Percentiles rank a stretch among this genome's conserved stretches.
Conservation (phyloP, 306 rosid species). For the Senna tora region DNA sequence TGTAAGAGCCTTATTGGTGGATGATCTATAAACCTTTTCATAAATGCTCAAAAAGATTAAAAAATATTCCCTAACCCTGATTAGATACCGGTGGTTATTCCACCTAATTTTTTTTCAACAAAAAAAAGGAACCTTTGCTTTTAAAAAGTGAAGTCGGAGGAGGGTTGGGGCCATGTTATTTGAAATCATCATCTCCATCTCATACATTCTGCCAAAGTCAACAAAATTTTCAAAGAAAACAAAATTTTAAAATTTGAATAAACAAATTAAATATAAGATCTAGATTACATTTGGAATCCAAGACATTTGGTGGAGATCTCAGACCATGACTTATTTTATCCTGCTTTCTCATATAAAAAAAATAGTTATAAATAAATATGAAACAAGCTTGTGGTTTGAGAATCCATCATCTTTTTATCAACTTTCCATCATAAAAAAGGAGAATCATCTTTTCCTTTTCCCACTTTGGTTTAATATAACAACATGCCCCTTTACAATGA, state of each 20-base stretch:
- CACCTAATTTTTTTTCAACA: too few relatives aligned
- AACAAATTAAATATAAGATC: too few relatives aligned
- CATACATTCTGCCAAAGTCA: not conserved
- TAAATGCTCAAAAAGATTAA: too few relatives aligned
- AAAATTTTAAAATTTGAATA: not conserved
- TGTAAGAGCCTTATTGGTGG: too few relatives aligned
- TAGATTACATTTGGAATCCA: not conserved
- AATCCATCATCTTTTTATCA: not conserved
- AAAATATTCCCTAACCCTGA: too few relatives aligned
- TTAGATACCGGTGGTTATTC: too few relatives aligned
- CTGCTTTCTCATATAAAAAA: too few relatives aligned
- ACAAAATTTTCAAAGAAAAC: not conserved
- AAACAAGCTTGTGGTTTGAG: not conserved
- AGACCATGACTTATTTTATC: not conserved
- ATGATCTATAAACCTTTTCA: too few relatives aligned
- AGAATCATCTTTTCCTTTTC: not conserved
- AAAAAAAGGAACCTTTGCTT: conserved; percentile 2
- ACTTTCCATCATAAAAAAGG: not conserved
- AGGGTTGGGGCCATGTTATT: conserved; percentile 1
- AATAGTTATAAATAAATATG: not conserved
- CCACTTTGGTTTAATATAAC: too few relatives aligned
- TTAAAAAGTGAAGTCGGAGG: not conserved
- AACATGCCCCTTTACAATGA: not conserved
- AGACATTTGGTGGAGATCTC: conserved; percentile 2
- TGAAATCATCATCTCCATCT: not conserved